Conservation (phyloP, 2,329 filamentous ascomycete genomes). For the Ceratocystis cubensis region DNA sequence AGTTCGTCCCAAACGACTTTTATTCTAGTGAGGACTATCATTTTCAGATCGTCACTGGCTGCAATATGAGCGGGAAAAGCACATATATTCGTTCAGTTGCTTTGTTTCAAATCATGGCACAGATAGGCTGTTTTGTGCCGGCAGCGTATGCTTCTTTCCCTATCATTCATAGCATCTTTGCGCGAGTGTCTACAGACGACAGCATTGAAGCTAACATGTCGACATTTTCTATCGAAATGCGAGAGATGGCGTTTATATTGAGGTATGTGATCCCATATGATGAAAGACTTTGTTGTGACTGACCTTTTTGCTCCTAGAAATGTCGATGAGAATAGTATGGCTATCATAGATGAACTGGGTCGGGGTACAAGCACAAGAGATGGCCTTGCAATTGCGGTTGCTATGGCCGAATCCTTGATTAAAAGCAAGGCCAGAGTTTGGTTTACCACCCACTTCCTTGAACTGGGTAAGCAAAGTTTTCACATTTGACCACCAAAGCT, state of each 20-base stretch:
- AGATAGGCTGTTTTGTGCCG: constrained; percentile 83
- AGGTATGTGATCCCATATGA: constrained; percentile 30
- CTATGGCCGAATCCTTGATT: constrained; percentile 78
- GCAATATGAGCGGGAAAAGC: constrained; percentile 97
- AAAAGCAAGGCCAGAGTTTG: constrained; percentile 68
- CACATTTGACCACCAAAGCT: not conserved
- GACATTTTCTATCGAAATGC: constrained; percentile 89
- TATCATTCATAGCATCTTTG: constrained; percentile 72
- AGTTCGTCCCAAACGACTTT: constrained; percentile 79
- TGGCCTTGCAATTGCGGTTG: constrained; percentile 76
- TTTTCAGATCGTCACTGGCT: constrained; percentile 89
- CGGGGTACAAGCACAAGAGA: constrained; percentile 82
- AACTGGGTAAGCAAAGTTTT: constrained; percentile 42
- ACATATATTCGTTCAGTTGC: constrained; percentile 85
- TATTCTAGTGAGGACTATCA: constrained; percentile 68
- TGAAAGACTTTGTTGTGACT: not conserved
- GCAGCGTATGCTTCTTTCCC: constrained; percentile 72
- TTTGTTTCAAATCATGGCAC: constrained; percentile 81
- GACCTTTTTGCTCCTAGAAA: constrained; percentile 38
- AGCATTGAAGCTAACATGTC: constrained; percentile 83
- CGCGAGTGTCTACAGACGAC: constrained; percentile 75
- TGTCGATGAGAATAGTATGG: constrained; percentile 61
- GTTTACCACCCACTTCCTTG: constrained; percentile 88
- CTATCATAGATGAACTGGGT: constrained; percentile 84
- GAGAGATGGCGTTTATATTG: constrained; percentile 87